Evolutionary conservation across 768 basidiomycete species (phyloP).

Genomic region (Suillus subalutaceus): DNA sequence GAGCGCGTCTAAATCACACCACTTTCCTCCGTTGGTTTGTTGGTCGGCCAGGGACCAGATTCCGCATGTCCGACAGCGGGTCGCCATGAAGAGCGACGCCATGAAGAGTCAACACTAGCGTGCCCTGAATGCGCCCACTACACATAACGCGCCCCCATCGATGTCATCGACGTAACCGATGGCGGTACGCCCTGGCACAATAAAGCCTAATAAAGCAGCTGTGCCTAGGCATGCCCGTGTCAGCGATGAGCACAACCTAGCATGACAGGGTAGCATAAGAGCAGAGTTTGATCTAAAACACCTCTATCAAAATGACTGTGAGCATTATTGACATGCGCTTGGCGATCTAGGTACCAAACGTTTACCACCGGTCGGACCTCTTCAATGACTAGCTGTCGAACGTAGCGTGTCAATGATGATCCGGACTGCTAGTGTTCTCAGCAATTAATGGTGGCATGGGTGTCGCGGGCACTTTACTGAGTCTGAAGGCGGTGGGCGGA

Average conservation of each 20-base stretch:
- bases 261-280: not conserved
- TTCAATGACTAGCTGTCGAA: not conserved
- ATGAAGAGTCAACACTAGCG: too few relatives aligned
- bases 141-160: not conserved
- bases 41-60: too few relatives aligned
- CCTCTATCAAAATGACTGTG: not conserved
- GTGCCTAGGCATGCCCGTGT: not conserved
- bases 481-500: not conserved
- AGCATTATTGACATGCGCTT: not conserved
- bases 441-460: not conserved
- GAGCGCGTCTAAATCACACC: too few relatives aligned
- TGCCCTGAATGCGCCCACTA: not conserved
- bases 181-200: not conserved
- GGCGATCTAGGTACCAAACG: not conserved
- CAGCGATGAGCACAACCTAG: too few relatives aligned
- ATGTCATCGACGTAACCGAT: not conserved
- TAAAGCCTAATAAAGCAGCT: not conserved
- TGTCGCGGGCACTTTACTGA: not conserved
- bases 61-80: not conserved
- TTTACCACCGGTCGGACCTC: not conserved
- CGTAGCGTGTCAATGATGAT: not conserved
- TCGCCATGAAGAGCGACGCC: not conserved
- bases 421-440: not conserved
- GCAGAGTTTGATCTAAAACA: not conserved
- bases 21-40: too few relatives aligned